Evolutionary conservation across 768 basidiomycete genomes (phyloP).

Genomic region (Paxillus involutus): DNA sequence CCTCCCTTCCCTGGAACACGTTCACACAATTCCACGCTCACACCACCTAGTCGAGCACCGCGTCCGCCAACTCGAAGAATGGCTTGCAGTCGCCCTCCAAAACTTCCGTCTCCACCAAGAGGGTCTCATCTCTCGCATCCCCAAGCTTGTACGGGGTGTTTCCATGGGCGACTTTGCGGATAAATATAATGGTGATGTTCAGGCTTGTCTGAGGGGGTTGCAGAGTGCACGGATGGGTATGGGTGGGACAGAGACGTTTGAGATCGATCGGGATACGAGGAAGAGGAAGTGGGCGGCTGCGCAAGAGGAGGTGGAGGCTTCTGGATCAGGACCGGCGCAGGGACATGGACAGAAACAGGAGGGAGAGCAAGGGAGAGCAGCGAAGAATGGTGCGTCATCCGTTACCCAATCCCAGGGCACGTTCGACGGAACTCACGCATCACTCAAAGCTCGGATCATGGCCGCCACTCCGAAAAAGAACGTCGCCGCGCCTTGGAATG

Average conservation of each 20-base stretch:
- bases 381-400: slow-evolving; percentile 56
- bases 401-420: not conserved
- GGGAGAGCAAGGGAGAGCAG: slow-evolving; percentile 42
- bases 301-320: slow-evolving; percentile 50
- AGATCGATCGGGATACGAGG: slow-evolving; percentile 65
- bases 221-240: slow-evolving; percentile 63
- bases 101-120: slow-evolving; percentile 77
- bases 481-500: slow-evolving; percentile 42
- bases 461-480: slow-evolving; percentile 54
- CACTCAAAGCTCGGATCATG: slow-evolving; percentile 42
- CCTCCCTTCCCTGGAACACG: not conserved
- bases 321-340: slow-evolving; percentile 30
- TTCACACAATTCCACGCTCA: not conserved
- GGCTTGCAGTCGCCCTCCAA: slow-evolving; percentile 71
- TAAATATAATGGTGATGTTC: slow-evolving; percentile 76
- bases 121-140: slow-evolving; percentile 70
- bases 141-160: slow-evolving; percentile 69
- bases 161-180: slow-evolving; percentile 77
- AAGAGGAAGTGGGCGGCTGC: slow-evolving; percentile 79
- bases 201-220: slow-evolving; percentile 65
- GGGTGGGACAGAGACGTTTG: slow-evolving; percentile 44
- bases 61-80: slow-evolving; percentile 70
- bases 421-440: slow-evolving; percentile 5
- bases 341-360: slow-evolving; percentile 10
- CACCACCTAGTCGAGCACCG: slow-evolving; percentile 65